phyloP scores from a whole-genome alignment of 306 rosid genomes.

The Aeschynomene evenia region DNA sequence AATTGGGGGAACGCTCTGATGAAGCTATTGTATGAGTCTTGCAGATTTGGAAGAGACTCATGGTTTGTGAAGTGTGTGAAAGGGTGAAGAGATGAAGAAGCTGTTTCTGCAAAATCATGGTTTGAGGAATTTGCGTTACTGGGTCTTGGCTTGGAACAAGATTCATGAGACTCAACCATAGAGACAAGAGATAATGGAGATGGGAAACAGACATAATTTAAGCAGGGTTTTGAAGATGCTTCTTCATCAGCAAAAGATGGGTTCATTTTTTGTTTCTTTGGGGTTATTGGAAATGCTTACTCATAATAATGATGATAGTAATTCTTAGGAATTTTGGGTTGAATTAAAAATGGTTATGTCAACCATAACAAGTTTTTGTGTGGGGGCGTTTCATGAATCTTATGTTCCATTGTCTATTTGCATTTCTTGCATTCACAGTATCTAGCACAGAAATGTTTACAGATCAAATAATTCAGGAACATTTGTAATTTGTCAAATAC shows the following conservation, averaged over 20 bases:
- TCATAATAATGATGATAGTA: too few relatives aligned
- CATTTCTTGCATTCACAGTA: neutral
- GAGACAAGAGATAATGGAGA: constrained; percentile 43
- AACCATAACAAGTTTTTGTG: constrained; percentile 8
- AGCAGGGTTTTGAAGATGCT: constrained; percentile 56
- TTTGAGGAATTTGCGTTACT: constrained; percentile 8
- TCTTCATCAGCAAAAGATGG: constrained; percentile 44
- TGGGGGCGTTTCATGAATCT: constrained; percentile 13
- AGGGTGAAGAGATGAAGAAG: constrained; percentile 54
- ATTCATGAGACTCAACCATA: constrained; percentile 13
- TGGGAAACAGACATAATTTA: constrained; percentile 54
- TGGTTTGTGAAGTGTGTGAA: constrained; percentile 65
- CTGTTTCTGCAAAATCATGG: constrained; percentile 40
- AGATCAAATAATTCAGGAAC: too few relatives aligned
- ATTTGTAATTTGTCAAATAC: too few relatives aligned
- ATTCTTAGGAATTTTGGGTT: neutral
- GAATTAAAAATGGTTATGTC: neutral
- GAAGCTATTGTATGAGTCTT: constrained; percentile 56
- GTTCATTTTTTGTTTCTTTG: constrained; percentile 54
- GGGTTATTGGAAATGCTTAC: neutral
- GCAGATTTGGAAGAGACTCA: constrained; percentile 67
- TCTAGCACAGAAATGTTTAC: too few relatives aligned
- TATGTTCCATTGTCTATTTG: neutral
- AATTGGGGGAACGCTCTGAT: constrained; percentile 53
- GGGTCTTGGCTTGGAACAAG: constrained; percentile 25